phyloP scores from a whole-genome alignment of 2,329 filamentous ascomycete genomes.

The Erysiphe pulchra region DNA sequence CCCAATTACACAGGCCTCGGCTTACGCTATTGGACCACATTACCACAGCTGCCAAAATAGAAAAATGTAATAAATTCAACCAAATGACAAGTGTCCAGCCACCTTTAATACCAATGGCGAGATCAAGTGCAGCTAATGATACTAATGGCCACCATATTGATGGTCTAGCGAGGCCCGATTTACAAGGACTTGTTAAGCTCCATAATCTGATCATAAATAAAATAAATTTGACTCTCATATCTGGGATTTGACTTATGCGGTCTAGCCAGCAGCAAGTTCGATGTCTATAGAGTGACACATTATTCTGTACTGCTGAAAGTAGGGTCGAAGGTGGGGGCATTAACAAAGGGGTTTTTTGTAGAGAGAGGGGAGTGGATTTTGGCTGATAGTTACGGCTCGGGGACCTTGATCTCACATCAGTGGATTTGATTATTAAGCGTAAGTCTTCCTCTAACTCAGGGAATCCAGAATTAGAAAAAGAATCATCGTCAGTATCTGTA shows the following conservation, averaged over 20 bases:
- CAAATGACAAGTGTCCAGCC: slow-evolving; percentile 16
- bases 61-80: slow-evolving; percentile 21
- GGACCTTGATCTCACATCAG: slow-evolving; percentile 1
- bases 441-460: slow-evolving; percentile 3
- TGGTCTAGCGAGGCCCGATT: slow-evolving; percentile 40
- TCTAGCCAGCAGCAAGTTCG: slow-evolving; percentile 12
- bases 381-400: neutral
- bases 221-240: slow-evolving; percentile 23
- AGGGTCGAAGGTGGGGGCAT: slow-evolving; percentile 16
- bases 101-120: slow-evolving; percentile 18
- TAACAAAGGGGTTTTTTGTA: slow-evolving; percentile 15
- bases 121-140: slow-evolving; percentile 39
- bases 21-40: neutral
- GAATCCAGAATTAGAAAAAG: slow-evolving; percentile 4
- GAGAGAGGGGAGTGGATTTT: slow-evolving; percentile 1
- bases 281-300: slow-evolving; percentile 13
- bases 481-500: slow-evolving; percentile 11
- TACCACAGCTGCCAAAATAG: slow-evolving; percentile 16
- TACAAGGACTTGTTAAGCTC: slow-evolving; percentile 40
- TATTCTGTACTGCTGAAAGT: slow-evolving; percentile 10
- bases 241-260: slow-evolving; percentile 12
- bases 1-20: neutral
- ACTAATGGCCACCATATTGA: slow-evolving; percentile 42
- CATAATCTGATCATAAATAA: slow-evolving; percentile 46
- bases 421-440: slow-evolving; percentile 5